Evolutionary conservation across 495 filamentous ascomycete species (phyloP), one percentile per base, ranked within the genome.

Genomic region (Penicillium longicatenatum): DNA sequence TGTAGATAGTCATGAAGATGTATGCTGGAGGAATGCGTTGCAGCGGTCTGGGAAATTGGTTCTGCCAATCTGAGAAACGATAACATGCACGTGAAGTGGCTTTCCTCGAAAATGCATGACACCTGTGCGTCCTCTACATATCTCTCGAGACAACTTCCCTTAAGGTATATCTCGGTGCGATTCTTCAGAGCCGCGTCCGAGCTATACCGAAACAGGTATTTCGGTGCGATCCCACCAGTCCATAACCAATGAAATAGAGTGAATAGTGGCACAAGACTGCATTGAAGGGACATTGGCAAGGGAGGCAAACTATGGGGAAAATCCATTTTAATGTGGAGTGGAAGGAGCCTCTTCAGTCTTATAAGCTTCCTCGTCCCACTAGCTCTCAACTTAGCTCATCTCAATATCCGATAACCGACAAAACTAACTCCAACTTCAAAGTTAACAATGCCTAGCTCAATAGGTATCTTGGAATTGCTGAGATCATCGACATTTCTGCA

Each of bases 11-110:
- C 26, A 26, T 14, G 30, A n/a, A n/a, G n/a, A 29, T 21, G 49
- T 55, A 29, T 55, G 43, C 43, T 55, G 53, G 53, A 22, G 53
- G 6, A 44, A 55, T 26, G 53, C 44, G 3, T 30, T 55, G 4
- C 30, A 49, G 22, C 42, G 26, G 10, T 55, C 44, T 3, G 53
- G 53, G 16, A 47, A 55, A 22, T 39, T 55, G 33, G 44, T 55
- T 2, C 33, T 55, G 21, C 53, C 43, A 11, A 49, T 55, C 10
- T 55, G 44, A 55, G 7, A 4, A 5, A 22, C 20, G 1, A 5
- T 17, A 4, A 4, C 1, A 6, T 39, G 14, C 0, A 39, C 17
- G 37, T 17, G 16, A 16, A 1, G 17, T n/a, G 37, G 14, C 12
- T 3, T 14, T 35, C 4, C 31, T 12, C n/a, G n/a, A n/a, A n/a